Base-by-base conservation (phyloP, 768 basidiomycete genomes). In the Brasilioporus rufonigricans region DNA sequence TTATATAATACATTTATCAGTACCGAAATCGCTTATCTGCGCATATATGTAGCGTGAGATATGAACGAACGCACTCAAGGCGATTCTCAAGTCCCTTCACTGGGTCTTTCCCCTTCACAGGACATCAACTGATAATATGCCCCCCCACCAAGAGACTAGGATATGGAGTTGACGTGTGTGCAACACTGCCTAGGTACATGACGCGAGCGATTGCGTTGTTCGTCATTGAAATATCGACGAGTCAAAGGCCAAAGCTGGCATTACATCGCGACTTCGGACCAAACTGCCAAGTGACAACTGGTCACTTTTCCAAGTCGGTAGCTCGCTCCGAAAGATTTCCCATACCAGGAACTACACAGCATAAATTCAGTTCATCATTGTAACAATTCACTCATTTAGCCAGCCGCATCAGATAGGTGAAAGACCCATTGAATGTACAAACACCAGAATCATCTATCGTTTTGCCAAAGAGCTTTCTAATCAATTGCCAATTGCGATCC, bases 121-220 rank as follows among this genome's bases (percentile, higher is more conserved):
- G n/a, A 19, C 41, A 4, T 26, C 39, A 5, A 45, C 13, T 4
- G 60, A 65, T n/a, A 44, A 64, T 18, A 35, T 29, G 27, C 27
- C 23, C 1, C 1, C 69, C 72, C 3, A 80, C 84, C 5, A 73
- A 68, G 48, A 69, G 72, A 31, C 65, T 84, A 8, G 86, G 87
- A 54, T 76, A 79, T 53, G 67, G 55, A 5, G 73, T 71, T 2
- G 74, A 80, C 41, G 75, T 85, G 71, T 79, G 78, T 16, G 76
- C 76, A 39, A 84, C 82, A 1, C 58, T 64, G 10, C 66, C 70
- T 2, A 84, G 85, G 10, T 88, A 89, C 59, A 61, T 63, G 16
- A 56, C 43, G 5, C 63, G 64, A 0, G 73, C 67, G 5, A 72
- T 85, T n/a, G 65, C 59, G 13, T 60, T 58, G 14, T 65, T 81